These are phyloP conservation scores for Paramyrothecium roridum DNA, from an alignment of 2,329 filamentous ascomycete species.

Conservation along the genomic window DNA sequence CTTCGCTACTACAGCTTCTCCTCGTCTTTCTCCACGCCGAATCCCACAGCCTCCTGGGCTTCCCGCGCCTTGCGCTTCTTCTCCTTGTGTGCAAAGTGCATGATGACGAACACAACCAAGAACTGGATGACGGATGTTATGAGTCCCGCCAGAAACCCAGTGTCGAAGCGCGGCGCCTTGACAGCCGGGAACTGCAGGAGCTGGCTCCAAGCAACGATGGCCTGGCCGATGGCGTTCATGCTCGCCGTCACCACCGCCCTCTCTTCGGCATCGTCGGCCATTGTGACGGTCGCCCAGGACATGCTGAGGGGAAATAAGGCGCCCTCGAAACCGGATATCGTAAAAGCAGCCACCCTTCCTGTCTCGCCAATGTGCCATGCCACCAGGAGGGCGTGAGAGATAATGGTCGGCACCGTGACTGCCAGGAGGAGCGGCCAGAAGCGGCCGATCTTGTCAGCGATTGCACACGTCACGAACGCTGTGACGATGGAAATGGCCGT, in stretches of 20 bases:
- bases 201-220: slow-evolving; percentile 35
- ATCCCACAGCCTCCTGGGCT: no score
- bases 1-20: no score
- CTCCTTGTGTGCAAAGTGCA: slow-evolving; percentile 1
- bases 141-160: slow-evolving; percentile 24
- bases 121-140: slow-evolving; percentile 29
- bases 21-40: no score
- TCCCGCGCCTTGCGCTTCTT: background rate
- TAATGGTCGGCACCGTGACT: slow-evolving; percentile 27
- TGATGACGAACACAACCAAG: slow-evolving; percentile 18
- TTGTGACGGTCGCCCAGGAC: slow-evolving; percentile 34
- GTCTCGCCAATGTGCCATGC: slow-evolving; percentile 32
- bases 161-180: slow-evolving; percentile 28
- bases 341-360: slow-evolving; percentile 32
- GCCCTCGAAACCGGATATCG: slow-evolving; percentile 32
- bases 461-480: slow-evolving; percentile 26
- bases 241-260: slow-evolving; percentile 36
- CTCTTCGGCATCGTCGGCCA: slow-evolving; percentile 35
- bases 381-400: slow-evolving; percentile 28
- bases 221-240: slow-evolving; percentile 40
- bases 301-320: slow-evolving; percentile 31
- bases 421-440: slow-evolving; percentile 30
- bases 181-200: slow-evolving; percentile 33
- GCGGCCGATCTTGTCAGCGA: slow-evolving; percentile 27
- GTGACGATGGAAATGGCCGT: slow-evolving; percentile 33